Conservation (phyloP, 768 basidiomycete genomes). For the Suillus placidus region DNA sequence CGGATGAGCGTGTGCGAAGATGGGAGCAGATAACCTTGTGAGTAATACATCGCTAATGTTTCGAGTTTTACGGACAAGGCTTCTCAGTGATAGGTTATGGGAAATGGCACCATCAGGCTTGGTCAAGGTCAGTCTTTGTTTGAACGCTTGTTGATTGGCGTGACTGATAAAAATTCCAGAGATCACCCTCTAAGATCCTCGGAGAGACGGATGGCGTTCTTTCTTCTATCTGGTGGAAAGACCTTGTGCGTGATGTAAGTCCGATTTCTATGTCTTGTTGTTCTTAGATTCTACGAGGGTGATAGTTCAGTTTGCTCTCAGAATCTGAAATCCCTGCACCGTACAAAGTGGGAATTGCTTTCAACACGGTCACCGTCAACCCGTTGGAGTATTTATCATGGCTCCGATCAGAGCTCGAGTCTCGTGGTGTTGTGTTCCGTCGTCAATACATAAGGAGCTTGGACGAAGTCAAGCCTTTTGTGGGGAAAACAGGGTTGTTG, state of each 20-base stretch:
- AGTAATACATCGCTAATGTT: conserved; percentile 17
- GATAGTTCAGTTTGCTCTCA: conserved; percentile 34
- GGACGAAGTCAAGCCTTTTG: conserved; percentile 46
- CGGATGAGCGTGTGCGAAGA: conserved; percentile 35
- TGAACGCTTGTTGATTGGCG: background rate
- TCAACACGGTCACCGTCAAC: conserved; percentile 50
- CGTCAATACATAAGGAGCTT: conserved; percentile 44
- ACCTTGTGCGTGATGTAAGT: conserved; percentile 43
- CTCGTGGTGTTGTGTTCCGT: conserved; percentile 47
- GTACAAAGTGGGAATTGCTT: conserved; percentile 42
- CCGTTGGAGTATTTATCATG: conserved; percentile 55
- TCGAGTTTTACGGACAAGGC: background rate
- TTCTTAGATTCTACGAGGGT: background rate
- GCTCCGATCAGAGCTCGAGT: conserved; percentile 43
- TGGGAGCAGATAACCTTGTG: conserved; percentile 49
- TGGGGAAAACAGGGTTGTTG: conserved; percentile 41
- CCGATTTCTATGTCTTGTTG: too few relatives aligned
- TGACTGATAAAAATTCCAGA: conserved; percentile 26
- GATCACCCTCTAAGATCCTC: conserved; percentile 41
- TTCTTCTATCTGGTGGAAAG: conserved; percentile 40
- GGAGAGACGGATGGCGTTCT: conserved; percentile 21
- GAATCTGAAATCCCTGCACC: conserved; percentile 38
- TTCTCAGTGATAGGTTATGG: conserved; percentile 47
- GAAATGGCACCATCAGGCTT: conserved; percentile 48
- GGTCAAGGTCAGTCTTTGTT: conserved; percentile 34